Evolutionary conservation across 345 rosid species (phyloP), one percentile per base, ranked within the genome.

Genomic region (Erucastrum elatum): DNA sequence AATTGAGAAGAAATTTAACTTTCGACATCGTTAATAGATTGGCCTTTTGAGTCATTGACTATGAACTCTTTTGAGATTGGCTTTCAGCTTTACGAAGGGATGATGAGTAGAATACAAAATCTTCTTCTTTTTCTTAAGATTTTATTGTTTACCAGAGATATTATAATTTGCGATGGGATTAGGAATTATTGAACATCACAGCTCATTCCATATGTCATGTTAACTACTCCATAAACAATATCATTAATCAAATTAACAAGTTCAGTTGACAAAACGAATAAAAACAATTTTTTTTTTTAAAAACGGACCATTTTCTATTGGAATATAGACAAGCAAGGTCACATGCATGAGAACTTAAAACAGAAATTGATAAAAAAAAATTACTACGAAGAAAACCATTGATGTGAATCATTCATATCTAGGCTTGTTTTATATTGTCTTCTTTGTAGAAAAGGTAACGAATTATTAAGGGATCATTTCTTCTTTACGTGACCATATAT

Each of bases 141-240:
- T 70, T 70, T 8, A 64, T 53, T 27, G 5, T 37, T 11, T n/a
- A 39, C 46, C 9, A 39, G 8, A 39, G n/a, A 8, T 29, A 31
- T 30, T 25, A 0, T 27, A 55, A 4, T 64, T 51, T 16, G 29
- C 66, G 72, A 63, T 49, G 69, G 33, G 64, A 21, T 31, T 13
- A 5, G 16, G 46, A 69, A 69, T 53, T 46, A 76, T 31, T 35
- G 53, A 77, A 63, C 41, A 71, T 65, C 6, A 78, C 72, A 78
- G 77, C 68, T 78, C 77, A 66, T 66, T 13, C 6, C 37, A 78
- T 72, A 58, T 66, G 68, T 78, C 74, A 78, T 78, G 70, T 51
- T 72, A 73, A 73, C 74, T 49, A 73, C 78, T 79, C 70, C 70
- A 29, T 67, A 55, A 11, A 64, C 35, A 53, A 63, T 2, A 27